These are phyloP conservation scores for Myrmaecium sp. DNA, from an alignment of 2,329 filamentous ascomycete species.

Conservation along the genomic window DNA sequence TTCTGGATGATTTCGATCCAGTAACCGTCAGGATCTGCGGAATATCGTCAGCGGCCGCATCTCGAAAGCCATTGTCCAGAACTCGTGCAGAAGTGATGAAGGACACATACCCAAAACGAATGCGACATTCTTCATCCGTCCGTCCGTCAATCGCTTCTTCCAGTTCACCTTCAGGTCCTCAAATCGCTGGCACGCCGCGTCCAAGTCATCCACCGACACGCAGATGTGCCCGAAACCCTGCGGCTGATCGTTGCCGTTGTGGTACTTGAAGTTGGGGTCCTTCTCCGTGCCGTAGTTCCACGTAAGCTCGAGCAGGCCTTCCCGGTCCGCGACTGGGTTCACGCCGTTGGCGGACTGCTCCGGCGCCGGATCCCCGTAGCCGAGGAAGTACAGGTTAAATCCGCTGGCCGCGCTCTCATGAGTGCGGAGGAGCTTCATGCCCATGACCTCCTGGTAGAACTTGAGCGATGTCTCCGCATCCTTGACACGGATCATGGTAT, in stretches of 20 bases:
- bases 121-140: slow-evolving; percentile 80
- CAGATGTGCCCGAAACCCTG: slow-evolving; percentile 93
- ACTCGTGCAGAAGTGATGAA: background rate
- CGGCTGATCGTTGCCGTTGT: slow-evolving; percentile 79
- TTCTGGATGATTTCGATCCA: slow-evolving; percentile 73
- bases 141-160: slow-evolving; percentile 92
- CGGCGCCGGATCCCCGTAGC: slow-evolving; percentile 40
- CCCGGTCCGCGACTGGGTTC: slow-evolving; percentile 47
- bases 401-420: slow-evolving; percentile 49
- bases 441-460: slow-evolving; percentile 57
- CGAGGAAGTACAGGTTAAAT: slow-evolving; percentile 90
- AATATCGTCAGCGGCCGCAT: slow-evolving; percentile 5
- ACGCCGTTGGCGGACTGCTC: slow-evolving; percentile 37
- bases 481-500: slow-evolving; percentile 92
- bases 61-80: background rate
- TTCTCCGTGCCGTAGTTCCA: slow-evolving; percentile 78
- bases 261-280: slow-evolving; percentile 68
- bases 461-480: slow-evolving; percentile 29
- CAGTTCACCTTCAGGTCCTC: slow-evolving; percentile 68
- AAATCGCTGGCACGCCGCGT: slow-evolving; percentile 72
- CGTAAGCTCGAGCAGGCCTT: slow-evolving; percentile 80
- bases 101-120: slow-evolving; percentile 51
- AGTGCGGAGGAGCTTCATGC: slow-evolving; percentile 69
- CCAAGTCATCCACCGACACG: slow-evolving; percentile 72
- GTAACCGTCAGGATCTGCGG: slow-evolving; percentile 56